A percentile compares a stretch with the other conserved stretches of the same genome.
These are phyloP conservation scores for Naumovozyma dairenensis DNA, from an alignment of 805 yeast genomes.

Conservation along the genomic window DNA sequence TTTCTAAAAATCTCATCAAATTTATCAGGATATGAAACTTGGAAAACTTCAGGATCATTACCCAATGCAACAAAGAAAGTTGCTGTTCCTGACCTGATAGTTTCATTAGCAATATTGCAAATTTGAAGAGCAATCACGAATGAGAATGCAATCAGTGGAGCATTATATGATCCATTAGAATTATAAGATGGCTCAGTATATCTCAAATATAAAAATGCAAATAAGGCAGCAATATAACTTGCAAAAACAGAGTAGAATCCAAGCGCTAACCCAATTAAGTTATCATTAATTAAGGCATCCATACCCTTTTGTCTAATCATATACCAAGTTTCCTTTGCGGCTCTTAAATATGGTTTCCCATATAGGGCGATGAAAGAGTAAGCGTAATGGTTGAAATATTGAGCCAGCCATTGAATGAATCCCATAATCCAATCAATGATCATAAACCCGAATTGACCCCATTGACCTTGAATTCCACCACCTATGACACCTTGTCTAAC, in stretches of 20 bases:
- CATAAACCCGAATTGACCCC: slow-evolving; percentile 42
- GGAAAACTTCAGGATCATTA: slow-evolving; percentile 75
- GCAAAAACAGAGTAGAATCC: slow-evolving; percentile 67
- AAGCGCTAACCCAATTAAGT: slow-evolving; percentile 67
- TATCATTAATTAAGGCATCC: slow-evolving; percentile 77
- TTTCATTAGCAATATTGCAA: slow-evolving; percentile 59
- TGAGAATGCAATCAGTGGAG: slow-evolving; percentile 65
- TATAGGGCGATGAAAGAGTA: slow-evolving; percentile 79
- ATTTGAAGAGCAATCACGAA: slow-evolving; percentile 69
- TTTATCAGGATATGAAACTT: slow-evolving; percentile 56
- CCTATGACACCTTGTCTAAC: slow-evolving; percentile 33
- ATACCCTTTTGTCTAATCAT: slow-evolving; percentile 70
- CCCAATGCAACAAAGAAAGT: slow-evolving; percentile 80
- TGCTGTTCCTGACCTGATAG: slow-evolving; percentile 71
- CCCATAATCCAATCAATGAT: slow-evolving; percentile 51
- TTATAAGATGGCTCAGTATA: slow-evolving; percentile 63
- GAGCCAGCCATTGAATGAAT: slow-evolving; percentile 66
- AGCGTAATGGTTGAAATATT: slow-evolving; percentile 85
- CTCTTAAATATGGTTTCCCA: slow-evolving; percentile 64
- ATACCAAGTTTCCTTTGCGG: slow-evolving; percentile 77
- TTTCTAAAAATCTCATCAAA: slow-evolving; percentile 55
- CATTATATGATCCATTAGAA: slow-evolving; percentile 47
- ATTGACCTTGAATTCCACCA: slow-evolving; percentile 26
- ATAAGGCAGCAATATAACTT: slow-evolving; percentile 53
- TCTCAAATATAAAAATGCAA: slow-evolving; percentile 56